These are phyloP conservation scores for Arabidopsis hybrid DNA, from an alignment of 441 rosid genomes.

Conservation along the genomic window DNA sequence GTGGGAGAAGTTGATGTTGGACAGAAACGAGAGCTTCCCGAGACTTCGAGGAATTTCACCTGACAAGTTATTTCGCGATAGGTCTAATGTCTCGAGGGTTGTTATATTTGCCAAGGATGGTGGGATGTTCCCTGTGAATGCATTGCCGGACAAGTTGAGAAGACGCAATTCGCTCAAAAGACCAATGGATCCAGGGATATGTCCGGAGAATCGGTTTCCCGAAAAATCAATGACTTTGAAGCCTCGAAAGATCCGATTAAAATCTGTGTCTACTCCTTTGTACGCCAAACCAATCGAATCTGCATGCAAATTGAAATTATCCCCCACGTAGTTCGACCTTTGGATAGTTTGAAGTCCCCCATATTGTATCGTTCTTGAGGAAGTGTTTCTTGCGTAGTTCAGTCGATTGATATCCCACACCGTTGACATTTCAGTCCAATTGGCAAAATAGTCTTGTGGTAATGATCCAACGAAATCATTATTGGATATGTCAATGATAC, in stretches of 20 bases:
- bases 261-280: not conserved
- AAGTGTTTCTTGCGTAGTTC: not conserved
- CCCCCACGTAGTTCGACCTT: not conserved
- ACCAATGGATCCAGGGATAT: not conserved
- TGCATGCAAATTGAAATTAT: rapidly evolving
- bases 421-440: not conserved
- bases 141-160: not conserved
- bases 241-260: not conserved
- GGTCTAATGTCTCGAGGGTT: not conserved
- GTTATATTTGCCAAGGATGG: not conserved
- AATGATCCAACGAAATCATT: too few relatives aligned
- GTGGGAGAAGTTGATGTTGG: not conserved
- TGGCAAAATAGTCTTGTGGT: too few relatives aligned
- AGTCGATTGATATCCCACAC: not conserved
- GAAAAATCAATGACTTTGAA: not conserved
- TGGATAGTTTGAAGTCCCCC: too few relatives aligned
- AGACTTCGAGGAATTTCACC: not conserved
- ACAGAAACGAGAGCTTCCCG: not conserved
- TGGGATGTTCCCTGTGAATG: not conserved
- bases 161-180: not conserved
- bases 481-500: too few relatives aligned
- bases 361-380: too few relatives aligned
- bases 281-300: not conserved
- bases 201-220: not conserved
- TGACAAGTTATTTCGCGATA: not conserved